Evolutionary conservation across 1,284 basidiomycete species (phyloP).

Genomic region (Pyrrhoderma noxium): DNA sequence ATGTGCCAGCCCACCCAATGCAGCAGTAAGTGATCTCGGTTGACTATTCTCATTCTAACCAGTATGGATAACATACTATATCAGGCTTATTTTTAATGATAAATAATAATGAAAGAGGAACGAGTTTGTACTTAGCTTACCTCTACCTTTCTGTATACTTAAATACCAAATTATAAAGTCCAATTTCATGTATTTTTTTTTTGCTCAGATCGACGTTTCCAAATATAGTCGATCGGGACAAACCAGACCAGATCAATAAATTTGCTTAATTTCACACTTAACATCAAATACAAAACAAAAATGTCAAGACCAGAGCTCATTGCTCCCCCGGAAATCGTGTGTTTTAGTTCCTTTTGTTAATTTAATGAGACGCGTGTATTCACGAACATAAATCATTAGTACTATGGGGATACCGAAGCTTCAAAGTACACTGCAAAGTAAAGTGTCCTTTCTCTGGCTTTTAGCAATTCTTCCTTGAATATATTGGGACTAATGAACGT

Average conservation of each 20-base stretch:
- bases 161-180: too few relatives aligned
- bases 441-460: slow-evolving; percentile 23
- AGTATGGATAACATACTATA: not conserved
- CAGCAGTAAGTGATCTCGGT: slow-evolving; percentile 42
- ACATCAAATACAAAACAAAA: slow-evolving; percentile 12
- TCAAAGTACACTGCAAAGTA: slow-evolving; percentile 97
- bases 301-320: slow-evolving; percentile 97
- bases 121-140: too few relatives aligned
- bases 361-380: too few relatives aligned
- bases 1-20: slow-evolving; percentile 61
- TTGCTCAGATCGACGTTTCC: too few relatives aligned
- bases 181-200: too few relatives aligned
- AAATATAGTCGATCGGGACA: too few relatives aligned
- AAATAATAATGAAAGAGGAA: not conserved
- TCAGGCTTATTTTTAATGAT: slow-evolving; percentile 1
- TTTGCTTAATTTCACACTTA: too few relatives aligned
- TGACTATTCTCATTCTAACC: not conserved
- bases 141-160: too few relatives aligned
- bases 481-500: not conserved
- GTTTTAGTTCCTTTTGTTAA: too few relatives aligned
- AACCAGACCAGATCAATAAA: too few relatives aligned
- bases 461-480: slow-evolving; percentile 2
- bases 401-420: slow-evolving; percentile 94
- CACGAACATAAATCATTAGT: too few relatives aligned
- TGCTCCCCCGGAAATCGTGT: slow-evolving; percentile 93